phyloP scores from a whole-genome alignment of 2,329 filamentous ascomycete species.

The Epichloe scottii region DNA sequence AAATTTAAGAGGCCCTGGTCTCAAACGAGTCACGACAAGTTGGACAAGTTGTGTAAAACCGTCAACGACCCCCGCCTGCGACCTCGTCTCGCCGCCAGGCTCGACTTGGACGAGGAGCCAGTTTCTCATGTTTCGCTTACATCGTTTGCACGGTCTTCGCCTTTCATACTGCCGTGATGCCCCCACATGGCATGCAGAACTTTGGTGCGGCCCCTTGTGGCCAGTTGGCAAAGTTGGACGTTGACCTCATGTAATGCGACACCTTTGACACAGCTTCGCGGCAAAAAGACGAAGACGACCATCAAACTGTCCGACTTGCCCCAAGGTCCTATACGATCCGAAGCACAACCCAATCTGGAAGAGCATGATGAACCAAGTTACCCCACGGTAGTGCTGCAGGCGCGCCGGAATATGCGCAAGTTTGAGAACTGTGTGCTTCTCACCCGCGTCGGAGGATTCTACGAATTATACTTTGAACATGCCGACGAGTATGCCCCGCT shows the following conservation, averaged over 20 bases:
- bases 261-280: slow-evolving; percentile 19
- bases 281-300: slow-evolving; percentile 42
- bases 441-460: slow-evolving; percentile 89
- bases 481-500: slow-evolving; percentile 79
- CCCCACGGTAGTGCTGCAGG: slow-evolving; percentile 81
- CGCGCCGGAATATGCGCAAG: slow-evolving; percentile 75
- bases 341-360: slow-evolving; percentile 18
- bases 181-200: neutral
- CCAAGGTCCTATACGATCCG: slow-evolving; percentile 31
- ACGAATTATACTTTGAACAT: slow-evolving; percentile 95
- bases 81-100: neutral
- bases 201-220: neutral
- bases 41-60: neutral
- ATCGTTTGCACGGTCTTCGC: slow-evolving; percentile 1
- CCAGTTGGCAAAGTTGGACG: neutral
- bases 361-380: slow-evolving; percentile 45
- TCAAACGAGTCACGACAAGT: neutral
- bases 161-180: neutral
- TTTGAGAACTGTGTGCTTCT: slow-evolving; percentile 85
- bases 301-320: slow-evolving; percentile 45
- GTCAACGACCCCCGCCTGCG: neutral
- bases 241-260: neutral
- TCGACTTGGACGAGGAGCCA: neutral
- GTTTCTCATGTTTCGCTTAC: slow-evolving; percentile 10
- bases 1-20: neutral